These are phyloP conservation scores for Magnaporthales sp. DNA, from an alignment of 2,329 filamentous ascomycete genomes.

Conservation along the genomic window DNA sequence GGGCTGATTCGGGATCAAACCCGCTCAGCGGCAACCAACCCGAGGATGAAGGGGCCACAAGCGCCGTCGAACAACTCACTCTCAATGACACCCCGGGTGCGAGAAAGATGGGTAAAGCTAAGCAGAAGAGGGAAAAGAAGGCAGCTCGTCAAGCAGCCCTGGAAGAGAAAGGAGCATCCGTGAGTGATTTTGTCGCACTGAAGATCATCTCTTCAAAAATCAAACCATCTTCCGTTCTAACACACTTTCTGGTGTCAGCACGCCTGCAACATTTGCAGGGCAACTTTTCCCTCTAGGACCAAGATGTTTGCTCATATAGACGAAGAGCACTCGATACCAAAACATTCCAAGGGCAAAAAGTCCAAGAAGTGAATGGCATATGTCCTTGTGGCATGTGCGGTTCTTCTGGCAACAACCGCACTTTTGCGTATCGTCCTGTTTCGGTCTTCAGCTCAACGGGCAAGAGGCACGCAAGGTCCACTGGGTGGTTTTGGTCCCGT, in stretches of 20 bases:
- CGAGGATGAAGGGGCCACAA: constrained; percentile 20
- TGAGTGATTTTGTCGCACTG: neutral
- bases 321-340: constrained; percentile 3
- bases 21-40: constrained; percentile 61
- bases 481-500: neutral
- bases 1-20: constrained; percentile 42
- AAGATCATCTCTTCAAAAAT: neutral
- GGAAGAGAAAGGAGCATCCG: neutral
- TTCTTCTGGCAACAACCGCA: neutral
- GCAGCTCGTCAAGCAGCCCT: constrained; percentile 5
- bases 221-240: neutral
- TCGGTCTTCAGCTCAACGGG: neutral
- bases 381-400: neutral
- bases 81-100: constrained; percentile 65
- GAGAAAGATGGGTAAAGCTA: constrained; percentile 15
- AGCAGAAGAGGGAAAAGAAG: constrained; percentile 12
- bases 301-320: constrained; percentile 6
- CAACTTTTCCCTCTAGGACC: constrained; percentile 3
- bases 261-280: constrained; percentile 4
- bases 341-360: constrained; percentile 2
- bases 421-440: neutral
- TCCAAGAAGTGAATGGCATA: constrained; percentile 2
- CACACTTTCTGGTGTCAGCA: neutral
- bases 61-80: constrained; percentile 74
- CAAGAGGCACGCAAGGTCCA: neutral